Base-by-base conservation (phyloP, 306 rosid genomes). In the Vigna radiata region DNA sequence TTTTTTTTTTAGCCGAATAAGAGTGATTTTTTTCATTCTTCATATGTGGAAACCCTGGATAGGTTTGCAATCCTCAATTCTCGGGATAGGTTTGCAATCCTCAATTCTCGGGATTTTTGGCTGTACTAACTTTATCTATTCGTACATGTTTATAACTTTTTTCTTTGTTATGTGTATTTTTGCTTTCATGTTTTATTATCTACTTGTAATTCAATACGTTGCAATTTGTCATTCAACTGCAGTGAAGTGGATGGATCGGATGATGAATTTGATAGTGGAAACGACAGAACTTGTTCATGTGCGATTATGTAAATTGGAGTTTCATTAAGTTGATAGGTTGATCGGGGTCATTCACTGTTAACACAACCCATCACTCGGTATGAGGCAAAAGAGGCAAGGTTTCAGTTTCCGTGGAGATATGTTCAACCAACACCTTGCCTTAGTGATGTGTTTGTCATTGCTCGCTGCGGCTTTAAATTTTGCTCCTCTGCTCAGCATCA, bases 171-270 rank as follows among this genome's bases (percentile, higher is more conserved):
- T 53, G 17, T 46, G 1, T 25, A 6, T 44, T 47, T 25, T 41
- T 36, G 3, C 48, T 2, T 72, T 67, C 11, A 13, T 78, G 58
- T 33, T 53, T 75, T 75, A 39, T 48, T 59, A 70, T 21, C 8
- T 58, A 47, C 73, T 4, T 63, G 46, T 56, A 62, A 63, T 77
- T 75, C 76, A 49, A 75, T 87, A 83, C 75, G 41, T 58, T 88
- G 82, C n/a, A 81, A 70, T 62, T 59, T 73, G 43, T 70, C 61
- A 68, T 82, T 61, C 74, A 64, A 70, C 87, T 79, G 91, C 97
- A 94, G 98, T 73, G 98, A 94, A 84, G 81, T 10, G 31, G 92
- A 94, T 70, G 91, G 87, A 81, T 90, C 97, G 16, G 98, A 94
- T 56, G 94, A 94, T 33, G 98, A 91, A 72, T 86, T 86, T 76